Conservation (phyloP, 192 early-diverging fungal genomes). For the Linnemannia exigua region DNA sequence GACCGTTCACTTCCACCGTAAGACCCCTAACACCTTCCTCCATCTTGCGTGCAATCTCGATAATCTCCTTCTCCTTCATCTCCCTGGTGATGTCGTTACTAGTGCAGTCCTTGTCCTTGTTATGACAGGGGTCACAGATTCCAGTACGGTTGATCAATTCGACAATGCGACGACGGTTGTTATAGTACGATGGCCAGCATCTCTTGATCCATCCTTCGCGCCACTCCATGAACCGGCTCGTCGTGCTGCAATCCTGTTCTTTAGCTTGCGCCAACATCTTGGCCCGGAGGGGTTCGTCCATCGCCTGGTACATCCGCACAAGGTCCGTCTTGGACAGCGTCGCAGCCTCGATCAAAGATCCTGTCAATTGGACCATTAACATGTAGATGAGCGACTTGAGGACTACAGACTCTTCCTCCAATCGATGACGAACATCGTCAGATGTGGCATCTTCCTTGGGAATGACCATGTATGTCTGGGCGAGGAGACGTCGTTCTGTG, state of each 20-base stretch:
- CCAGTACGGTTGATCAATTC: constrained; percentile 27
- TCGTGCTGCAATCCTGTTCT: neutral
- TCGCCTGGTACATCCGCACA: constrained; percentile 30
- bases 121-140: neutral
- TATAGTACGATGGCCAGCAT: constrained; percentile 49
- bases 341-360: constrained; percentile 32
- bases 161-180: constrained; percentile 37
- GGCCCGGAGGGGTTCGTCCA: constrained; percentile 29
- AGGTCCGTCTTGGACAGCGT: constrained; percentile 38
- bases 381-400: constrained; percentile 30
- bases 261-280: constrained; percentile 13
- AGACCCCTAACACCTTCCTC: constrained; percentile 36
- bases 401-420: constrained; percentile 11
- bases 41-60: constrained; percentile 41
- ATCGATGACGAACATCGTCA: neutral
- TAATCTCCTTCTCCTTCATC: constrained; percentile 17
- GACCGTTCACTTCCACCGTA: constrained; percentile 14
- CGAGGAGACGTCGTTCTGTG: constrained; percentile 3
- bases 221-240: constrained; percentile 27
- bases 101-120: neutral
- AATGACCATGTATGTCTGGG: constrained; percentile 23
- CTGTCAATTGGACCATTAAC: constrained; percentile 42
- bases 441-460: neutral
- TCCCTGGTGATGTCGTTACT: neutral
- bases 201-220: constrained; percentile 45